Evolutionary conservation across 2,329 filamentous ascomycete genomes (phyloP).

Genomic region (Colletotrichum abscissum): DNA sequence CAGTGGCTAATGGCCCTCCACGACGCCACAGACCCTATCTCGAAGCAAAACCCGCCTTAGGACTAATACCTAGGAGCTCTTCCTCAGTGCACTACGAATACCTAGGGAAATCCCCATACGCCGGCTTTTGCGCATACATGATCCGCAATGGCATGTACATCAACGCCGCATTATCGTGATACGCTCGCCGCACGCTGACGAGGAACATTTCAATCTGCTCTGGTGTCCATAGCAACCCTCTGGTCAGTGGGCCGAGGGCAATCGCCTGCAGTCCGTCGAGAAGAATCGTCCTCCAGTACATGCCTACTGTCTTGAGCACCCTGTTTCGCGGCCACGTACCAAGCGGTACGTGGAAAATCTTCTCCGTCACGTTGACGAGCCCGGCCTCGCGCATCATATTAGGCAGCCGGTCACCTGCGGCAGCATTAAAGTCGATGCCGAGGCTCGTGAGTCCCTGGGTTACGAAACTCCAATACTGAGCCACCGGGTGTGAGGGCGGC

Average conservation of each 20-base stretch:
- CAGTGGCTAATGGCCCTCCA: neutral
- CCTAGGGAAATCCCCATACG: neutral
- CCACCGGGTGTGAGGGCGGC: conserved; percentile 52
- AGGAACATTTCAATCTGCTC: conserved; percentile 62
- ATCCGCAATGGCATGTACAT: conserved; percentile 68
- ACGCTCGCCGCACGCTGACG: conserved; percentile 59
- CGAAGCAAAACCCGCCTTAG: neutral
- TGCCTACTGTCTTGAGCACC: conserved; percentile 61
- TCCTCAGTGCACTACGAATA: neutral
- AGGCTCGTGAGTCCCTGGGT: conserved; percentile 54
- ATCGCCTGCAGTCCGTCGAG: conserved; percentile 63
- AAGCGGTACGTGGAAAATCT: conserved; percentile 62
- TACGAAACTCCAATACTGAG: conserved; percentile 59
- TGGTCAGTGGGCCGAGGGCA: conserved; percentile 62
- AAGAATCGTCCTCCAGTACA: conserved; percentile 63
- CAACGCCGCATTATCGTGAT: conserved; percentile 55
- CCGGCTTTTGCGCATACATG: conserved; percentile 65
- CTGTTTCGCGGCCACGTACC: conserved; percentile 66
- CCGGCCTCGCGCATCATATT: conserved; percentile 61
- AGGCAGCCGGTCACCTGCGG: conserved; percentile 53
- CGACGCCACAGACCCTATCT: neutral
- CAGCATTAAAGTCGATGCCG: conserved; percentile 59
- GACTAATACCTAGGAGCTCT: neutral
- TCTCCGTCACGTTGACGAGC: conserved; percentile 63
- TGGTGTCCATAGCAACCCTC: conserved; percentile 58